A percentile compares a stretch with the other conserved stretches of the same genome.
phyloP scores from a whole-genome alignment of 371 early-diverging fungal species.

The Nematocida minor region DNA sequence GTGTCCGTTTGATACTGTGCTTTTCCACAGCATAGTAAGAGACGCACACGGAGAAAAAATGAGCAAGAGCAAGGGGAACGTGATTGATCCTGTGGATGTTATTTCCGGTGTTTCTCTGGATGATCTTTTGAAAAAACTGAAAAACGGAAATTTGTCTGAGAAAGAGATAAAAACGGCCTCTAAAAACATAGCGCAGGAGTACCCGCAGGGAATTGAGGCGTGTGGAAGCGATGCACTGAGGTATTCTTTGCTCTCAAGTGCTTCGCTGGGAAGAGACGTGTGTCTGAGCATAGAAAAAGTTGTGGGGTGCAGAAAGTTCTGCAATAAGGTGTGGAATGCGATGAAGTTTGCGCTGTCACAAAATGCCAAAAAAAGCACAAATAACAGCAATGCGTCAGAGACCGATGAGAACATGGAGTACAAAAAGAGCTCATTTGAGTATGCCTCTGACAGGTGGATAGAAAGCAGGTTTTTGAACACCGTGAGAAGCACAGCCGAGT shows the following conservation, averaged over 20 bases:
- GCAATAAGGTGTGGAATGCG: constrained; percentile 99
- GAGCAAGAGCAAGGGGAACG: constrained; percentile 94
- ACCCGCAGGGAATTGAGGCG: constrained; percentile 90
- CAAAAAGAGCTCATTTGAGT: not conserved
- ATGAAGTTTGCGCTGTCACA: constrained; percentile 70
- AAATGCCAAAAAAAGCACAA: not conserved
- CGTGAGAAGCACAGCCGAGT: not conserved
- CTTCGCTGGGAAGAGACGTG: constrained; percentile 77
- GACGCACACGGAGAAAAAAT: constrained; percentile 99
- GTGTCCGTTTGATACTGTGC: constrained; percentile 77
- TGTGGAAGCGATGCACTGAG: constrained; percentile 98
- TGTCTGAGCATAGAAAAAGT: constrained; percentile 90
- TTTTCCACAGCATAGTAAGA: constrained; percentile 96
- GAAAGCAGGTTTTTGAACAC: not conserved
- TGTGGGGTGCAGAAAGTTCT: constrained; percentile 94
- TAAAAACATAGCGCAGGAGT: constrained; percentile 73
- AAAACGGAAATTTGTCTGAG: constrained; percentile 75
- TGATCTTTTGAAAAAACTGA: constrained; percentile 72
- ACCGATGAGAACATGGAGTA: not conserved
- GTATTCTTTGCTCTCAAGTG: constrained; percentile 85
- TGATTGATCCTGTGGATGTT: constrained; percentile 94
- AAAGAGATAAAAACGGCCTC: constrained; percentile 74
- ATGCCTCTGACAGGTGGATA: constrained; percentile 21
- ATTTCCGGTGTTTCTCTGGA: constrained; percentile 81
- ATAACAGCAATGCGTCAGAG: too few species aligned